phyloP scores from a whole-genome alignment of 1,284 basidiomycete species.

The Melampsora americana region DNA sequence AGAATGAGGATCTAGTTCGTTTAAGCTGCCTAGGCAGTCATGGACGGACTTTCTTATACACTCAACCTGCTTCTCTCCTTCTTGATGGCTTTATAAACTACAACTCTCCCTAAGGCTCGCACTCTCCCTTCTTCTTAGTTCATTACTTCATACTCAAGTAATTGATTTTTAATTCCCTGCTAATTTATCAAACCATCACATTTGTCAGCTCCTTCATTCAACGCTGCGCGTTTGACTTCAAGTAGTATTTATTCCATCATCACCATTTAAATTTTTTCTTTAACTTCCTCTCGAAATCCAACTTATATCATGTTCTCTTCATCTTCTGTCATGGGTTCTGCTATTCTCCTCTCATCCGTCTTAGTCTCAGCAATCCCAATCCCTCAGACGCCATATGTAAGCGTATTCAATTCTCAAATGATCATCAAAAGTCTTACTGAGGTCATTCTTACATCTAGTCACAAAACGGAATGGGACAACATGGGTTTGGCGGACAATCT shows the following conservation, averaged over 20 bases:
- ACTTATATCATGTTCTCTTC: not conserved
- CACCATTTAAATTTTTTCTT: not conserved
- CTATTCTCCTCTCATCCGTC: not conserved
- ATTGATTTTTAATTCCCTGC: not conserved
- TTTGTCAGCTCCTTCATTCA: not conserved
- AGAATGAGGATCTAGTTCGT: no score
- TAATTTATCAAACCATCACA: not conserved
- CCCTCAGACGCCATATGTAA: not conserved
- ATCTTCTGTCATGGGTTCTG: not conserved
- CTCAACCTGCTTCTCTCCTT: not conserved
- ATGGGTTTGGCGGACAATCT: no score
- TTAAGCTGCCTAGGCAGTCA: no score
- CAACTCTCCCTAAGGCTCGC: not conserved
- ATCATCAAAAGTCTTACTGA: not conserved
- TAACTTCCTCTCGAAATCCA: not conserved
- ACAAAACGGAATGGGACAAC: no score
- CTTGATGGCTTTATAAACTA: not conserved
- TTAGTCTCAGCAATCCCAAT: not conserved
- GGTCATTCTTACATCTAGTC: not conserved
- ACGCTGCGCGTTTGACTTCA: not conserved
- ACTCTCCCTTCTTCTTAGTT: not conserved
- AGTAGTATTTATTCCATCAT: not conserved
- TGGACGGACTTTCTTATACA: no score
- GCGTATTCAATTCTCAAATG: not conserved
- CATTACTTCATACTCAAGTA: not conserved